Evolutionary conservation across 2,329 filamentous ascomycete genomes (phyloP).

Genomic region (Fusarium sp.): DNA sequence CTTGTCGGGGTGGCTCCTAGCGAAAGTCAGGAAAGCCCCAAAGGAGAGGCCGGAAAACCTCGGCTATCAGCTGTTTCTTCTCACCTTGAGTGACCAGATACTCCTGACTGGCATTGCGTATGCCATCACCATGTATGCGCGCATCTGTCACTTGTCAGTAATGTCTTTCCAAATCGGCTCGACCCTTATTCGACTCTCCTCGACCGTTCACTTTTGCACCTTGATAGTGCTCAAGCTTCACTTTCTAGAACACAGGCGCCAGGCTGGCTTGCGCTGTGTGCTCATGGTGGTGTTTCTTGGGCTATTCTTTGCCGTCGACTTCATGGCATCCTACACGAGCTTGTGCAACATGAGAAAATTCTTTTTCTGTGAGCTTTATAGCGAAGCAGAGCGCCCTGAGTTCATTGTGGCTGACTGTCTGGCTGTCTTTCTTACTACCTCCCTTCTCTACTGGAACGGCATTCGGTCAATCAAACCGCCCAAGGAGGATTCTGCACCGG

Average conservation of each 20-base stretch:
- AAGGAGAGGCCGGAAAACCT: slow-evolving; percentile 20
- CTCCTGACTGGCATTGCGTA: slow-evolving; percentile 22
- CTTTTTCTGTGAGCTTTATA: slow-evolving; percentile 18
- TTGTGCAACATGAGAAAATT: not conserved
- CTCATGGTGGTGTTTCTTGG: slow-evolving; percentile 26
- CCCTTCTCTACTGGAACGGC: slow-evolving; percentile 24
- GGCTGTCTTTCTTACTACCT: not conserved
- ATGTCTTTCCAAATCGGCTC: slow-evolving; percentile 17
- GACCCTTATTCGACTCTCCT: slow-evolving; percentile 12
- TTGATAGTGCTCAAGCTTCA: slow-evolving; percentile 24
- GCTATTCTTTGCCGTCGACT: slow-evolving; percentile 5
- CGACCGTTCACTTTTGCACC: slow-evolving; percentile 14
- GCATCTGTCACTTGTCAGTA: slow-evolving; percentile 11
- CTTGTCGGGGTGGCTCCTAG: slow-evolving; percentile 2
- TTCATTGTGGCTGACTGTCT: not conserved
- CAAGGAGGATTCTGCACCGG: not conserved
- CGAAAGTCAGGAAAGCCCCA: slow-evolving; percentile 1
- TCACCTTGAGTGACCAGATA: slow-evolving; percentile 29
- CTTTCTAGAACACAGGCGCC: slow-evolving; percentile 18
- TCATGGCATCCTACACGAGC: slow-evolving; percentile 17
- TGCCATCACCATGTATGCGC: slow-evolving; percentile 26
- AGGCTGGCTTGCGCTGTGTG: slow-evolving; percentile 12
- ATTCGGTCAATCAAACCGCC: slow-evolving; percentile 14
- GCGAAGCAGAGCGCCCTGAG: not conserved
- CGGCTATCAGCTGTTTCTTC: slow-evolving; percentile 25